phyloP scores from a whole-genome alignment of 495 filamentous ascomycete genomes.

The Aspergillus avenaceus region DNA sequence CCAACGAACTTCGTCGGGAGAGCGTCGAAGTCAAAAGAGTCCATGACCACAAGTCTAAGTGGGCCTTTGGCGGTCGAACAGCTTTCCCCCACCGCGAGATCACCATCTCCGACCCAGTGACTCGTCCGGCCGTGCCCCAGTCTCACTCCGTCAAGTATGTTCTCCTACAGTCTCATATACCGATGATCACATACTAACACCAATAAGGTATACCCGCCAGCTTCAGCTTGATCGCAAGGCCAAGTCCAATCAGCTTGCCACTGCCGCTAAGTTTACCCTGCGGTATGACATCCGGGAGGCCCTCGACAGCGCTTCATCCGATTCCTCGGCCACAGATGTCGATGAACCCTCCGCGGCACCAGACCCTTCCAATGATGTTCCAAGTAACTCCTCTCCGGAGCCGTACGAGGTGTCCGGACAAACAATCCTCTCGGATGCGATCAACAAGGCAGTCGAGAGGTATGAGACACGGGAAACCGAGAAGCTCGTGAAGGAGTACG shows the following conservation, averaged over 20 bases:
- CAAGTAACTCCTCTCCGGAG: constrained; percentile 38
- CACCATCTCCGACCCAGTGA: constrained; percentile 9
- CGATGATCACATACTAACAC: constrained; percentile 1
- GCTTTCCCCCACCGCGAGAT: constrained; percentile 3
- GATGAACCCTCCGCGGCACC: constrained; percentile 37
- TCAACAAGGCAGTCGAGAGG: constrained; percentile 52
- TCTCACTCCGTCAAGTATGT: constrained; percentile 16
- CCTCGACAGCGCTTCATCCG: constrained; percentile 21
- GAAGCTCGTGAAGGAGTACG: constrained; percentile 57
- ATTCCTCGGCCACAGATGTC: constrained; percentile 34
- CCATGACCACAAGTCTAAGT: constrained; percentile 52
- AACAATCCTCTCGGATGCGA: constrained; percentile 49
- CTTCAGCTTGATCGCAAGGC: constrained; percentile 25
- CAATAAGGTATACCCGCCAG: constrained; percentile 5
- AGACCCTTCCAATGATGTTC: constrained; percentile 9
- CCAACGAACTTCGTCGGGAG: constrained; percentile 19
- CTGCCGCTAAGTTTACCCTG: constrained; percentile 32
- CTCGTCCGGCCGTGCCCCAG: constrained; percentile 26
- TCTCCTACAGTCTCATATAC: background rate
- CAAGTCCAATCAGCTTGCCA: constrained; percentile 25
- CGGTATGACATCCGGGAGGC: constrained; percentile 32
- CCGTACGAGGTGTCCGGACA: constrained; percentile 50
- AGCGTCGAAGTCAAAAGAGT: constrained; percentile 38
- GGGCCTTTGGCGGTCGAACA: constrained; percentile 41
- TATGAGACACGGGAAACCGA: constrained; percentile 54